These are phyloP conservation scores for Bolboschoenus planiculmis DNA, from an alignment of 176 grass and related monocot genomes.

Conservation along the genomic window DNA sequence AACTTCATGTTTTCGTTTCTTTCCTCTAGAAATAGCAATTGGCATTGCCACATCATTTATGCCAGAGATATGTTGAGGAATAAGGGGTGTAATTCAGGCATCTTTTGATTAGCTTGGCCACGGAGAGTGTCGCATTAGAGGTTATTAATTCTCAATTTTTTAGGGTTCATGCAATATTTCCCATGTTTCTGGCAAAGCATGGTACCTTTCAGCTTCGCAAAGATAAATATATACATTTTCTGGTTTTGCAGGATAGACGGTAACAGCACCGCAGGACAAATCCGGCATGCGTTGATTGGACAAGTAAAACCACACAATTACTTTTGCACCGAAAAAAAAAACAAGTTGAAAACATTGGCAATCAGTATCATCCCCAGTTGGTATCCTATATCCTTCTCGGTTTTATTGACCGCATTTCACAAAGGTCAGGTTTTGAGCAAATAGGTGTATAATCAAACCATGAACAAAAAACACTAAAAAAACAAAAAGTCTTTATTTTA, in stretches of 20 bases:
- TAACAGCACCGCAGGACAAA: background rate
- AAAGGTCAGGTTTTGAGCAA: background rate
- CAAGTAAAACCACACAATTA: too few species aligned
- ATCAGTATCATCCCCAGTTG: background rate
- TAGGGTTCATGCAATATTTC: background rate
- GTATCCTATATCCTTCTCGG: background rate
- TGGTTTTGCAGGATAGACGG: background rate
- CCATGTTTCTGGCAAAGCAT: background rate
- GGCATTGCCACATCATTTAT: background rate
- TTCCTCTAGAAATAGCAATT: background rate
- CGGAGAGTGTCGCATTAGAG: background rate
- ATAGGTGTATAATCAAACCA: background rate
- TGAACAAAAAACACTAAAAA: background rate
- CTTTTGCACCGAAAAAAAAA: background rate
- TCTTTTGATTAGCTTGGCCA: background rate
- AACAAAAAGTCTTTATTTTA: constrained; percentile 24
- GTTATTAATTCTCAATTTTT: background rate
- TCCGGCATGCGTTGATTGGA: background rate
- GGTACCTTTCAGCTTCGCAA: background rate
- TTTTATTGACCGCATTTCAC: background rate
- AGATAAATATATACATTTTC: background rate
- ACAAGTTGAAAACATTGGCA: background rate
- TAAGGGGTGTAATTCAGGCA: background rate
- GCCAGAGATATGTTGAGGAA: background rate
- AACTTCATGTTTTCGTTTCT: background rate